A percentile compares a stretch with the other conserved stretches of the same genome.
phyloP scores from a whole-genome alignment of 2,329 filamentous ascomycete species.

The Colletotrichum chrysophilum region DNA sequence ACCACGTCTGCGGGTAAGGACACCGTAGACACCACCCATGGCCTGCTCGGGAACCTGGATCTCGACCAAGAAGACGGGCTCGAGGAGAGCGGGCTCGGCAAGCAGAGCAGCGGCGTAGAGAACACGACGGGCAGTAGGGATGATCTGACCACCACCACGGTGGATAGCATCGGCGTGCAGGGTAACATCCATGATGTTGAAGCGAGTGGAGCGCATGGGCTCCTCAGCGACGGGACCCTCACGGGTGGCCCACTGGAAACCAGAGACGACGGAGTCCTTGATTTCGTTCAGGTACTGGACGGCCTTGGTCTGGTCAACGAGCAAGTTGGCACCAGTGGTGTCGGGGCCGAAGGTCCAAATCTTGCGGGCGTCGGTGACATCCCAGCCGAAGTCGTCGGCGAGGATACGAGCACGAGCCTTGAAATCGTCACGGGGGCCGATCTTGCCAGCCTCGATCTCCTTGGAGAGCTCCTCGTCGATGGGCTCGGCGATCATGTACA shows the following conservation, averaged over 20 bases:
- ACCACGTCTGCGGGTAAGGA: slow-evolving; percentile 96
- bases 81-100: slow-evolving; percentile 87
- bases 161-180: slow-evolving; percentile 99
- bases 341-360: slow-evolving; percentile 99
- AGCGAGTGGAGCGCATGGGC: slow-evolving; percentile 95
- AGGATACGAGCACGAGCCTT: slow-evolving; percentile 96
- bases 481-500: slow-evolving; percentile 93
- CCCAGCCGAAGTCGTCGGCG: slow-evolving; percentile 97
- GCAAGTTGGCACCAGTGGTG: slow-evolving; percentile 95
- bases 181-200: slow-evolving; percentile 99
- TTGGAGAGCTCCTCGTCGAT: slow-evolving; percentile 89
- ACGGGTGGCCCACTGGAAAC: slow-evolving; percentile 99
- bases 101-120: slow-evolving; percentile 92
- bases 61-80: slow-evolving; percentile 99
- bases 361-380: slow-evolving; percentile 99
- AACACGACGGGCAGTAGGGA: slow-evolving; percentile 96
- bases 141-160: slow-evolving; percentile 99
- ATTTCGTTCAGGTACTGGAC: slow-evolving; percentile 99
- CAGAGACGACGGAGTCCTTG: slow-evolving; percentile 99
- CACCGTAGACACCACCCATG: slow-evolving; percentile 99
- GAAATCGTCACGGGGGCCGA: slow-evolving; percentile 96
- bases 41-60: slow-evolving; percentile 98
- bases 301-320: slow-evolving; percentile 99
- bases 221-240: slow-evolving; percentile 98
- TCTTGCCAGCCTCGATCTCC: slow-evolving; percentile 91